Percentiles rank a stretch among this genome's conserved stretches.
phyloP scores from a whole-genome alignment of 768 basidiomycete genomes.

The Strobilomyces echinocephalus region DNA sequence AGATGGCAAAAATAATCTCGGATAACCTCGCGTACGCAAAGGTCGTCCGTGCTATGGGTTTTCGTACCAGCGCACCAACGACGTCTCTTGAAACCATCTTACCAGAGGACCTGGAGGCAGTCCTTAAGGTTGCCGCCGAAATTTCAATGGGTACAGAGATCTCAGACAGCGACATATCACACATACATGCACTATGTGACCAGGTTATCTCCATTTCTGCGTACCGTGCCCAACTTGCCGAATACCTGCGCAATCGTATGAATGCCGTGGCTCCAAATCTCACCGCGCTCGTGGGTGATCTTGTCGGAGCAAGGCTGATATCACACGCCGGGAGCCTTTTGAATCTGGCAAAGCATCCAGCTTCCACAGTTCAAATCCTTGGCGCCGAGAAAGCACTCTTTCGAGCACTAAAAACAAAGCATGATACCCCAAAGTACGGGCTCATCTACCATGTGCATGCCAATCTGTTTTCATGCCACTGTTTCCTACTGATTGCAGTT shows the following conservation, averaged over 20 bases:
- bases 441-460: conserved; percentile 90
- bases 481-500: conserved; percentile 2
- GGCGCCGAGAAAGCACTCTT: conserved; percentile 77
- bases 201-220: conserved; percentile 96
- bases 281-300: conserved; percentile 76
- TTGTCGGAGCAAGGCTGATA: conserved; percentile 72
- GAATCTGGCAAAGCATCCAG: conserved; percentile 69
- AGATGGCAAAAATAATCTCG: conserved; percentile 96
- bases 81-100: conserved; percentile 87
- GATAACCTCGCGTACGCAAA: conserved; percentile 98
- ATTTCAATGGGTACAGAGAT: conserved; percentile 99
- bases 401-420: conserved; percentile 73
- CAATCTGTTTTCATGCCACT: not conserved
- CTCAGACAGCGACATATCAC: conserved; percentile 91
- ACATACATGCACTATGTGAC: conserved; percentile 95
- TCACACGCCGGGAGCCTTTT: conserved; percentile 70
- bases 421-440: conserved; percentile 98
- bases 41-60: conserved; percentile 89
- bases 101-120: conserved; percentile 94
- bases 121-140: conserved; percentile 92
- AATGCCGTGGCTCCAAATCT: conserved; percentile 96
- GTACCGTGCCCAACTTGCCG: conserved; percentile 91
- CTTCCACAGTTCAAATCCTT: conserved; percentile 73
- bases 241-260: conserved; percentile 98
- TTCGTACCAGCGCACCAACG: conserved; percentile 87